Evolutionary conservation across 805 yeast genomes (phyloP), one percentile per base, ranked within the genome.

Genomic region (Metschnikowia reukaufii): DNA sequence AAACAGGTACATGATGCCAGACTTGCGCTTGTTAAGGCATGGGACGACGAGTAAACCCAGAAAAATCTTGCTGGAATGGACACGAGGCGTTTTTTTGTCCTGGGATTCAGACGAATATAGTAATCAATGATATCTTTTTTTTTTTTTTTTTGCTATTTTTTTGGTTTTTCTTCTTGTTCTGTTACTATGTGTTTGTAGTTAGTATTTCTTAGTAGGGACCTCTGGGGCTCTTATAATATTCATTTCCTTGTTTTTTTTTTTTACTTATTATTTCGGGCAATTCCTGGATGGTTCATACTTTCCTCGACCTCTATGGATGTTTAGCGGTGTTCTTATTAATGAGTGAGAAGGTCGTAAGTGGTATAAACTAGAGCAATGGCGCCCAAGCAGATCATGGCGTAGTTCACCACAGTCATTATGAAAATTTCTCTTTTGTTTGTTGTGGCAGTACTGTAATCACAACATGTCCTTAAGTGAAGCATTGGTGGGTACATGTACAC

Each of bases 401-500:
- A 65, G 59, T 86, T 87, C 8, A 78, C 53, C 0, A 57, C 25
- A 27, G 77, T 74, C 61, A 73, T 65, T 47, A 57, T 60, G 35
- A 57, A 65, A 12, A 73, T 61, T 23, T 66, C 58, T 9, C 73
- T 70, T 10, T 49, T 57, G 42, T 61, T 65, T 2, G 37, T 29
- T 16, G 59, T 42, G 1, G 54, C 56, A 5, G 54, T 53, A 20
- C 52, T 54, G 44, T 52, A 51, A 30, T 51, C 55, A 49, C 76
- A 72, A 50, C 82, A 78, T 45, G 81, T 70, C 58, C 70, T 76
- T 45, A 81, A 70, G 58, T 87, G 94, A 44, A 87, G 67, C 74
- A 87, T 73, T 15, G 95, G 94, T 7, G 95, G 94, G 58, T 86
- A 86, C 81, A 87, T 83, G 67, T 87, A 87, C 4, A 87, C 94